A percentile compares a stretch with the other conserved stretches of the same genome.
Evolutionary conservation across 306 rosid species (phyloP).

Genomic region (Acacia crassicarpa): DNA sequence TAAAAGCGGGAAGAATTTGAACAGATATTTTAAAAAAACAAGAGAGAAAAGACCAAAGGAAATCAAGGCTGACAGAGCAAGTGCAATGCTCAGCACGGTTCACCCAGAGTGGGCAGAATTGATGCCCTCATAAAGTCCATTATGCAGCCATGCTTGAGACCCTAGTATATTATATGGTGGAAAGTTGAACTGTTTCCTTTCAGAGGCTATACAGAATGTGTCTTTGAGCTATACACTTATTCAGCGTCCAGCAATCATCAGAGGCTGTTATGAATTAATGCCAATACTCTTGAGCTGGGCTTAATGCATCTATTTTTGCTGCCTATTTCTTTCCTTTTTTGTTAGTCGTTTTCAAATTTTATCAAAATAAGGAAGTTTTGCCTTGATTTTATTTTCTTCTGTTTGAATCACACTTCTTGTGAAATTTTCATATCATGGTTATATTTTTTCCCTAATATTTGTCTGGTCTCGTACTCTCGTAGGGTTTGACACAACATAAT

Average conservation of each 20-base stretch:
- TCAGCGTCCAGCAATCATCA: background rate
- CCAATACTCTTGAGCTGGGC: background rate
- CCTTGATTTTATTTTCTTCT: constrained; percentile 3
- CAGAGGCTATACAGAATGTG: background rate
- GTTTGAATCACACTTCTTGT: background rate
- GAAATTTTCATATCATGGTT: background rate
- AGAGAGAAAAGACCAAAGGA: background rate
- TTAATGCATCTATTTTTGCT: constrained; percentile 9
- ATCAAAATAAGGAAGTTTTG: background rate
- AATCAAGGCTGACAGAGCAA: background rate
- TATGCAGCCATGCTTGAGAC: background rate
- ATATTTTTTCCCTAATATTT: no score
- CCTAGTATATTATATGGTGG: background rate
- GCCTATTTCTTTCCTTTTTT: background rate
- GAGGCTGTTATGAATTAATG: background rate
- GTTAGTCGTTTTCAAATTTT: background rate
- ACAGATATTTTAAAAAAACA: background rate
- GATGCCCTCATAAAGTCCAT: background rate
- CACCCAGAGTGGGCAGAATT: background rate
- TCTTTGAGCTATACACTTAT: background rate
- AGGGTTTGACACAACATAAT: constrained; percentile 38
- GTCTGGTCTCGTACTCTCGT: constrained; percentile 13
- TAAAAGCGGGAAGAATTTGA: background rate
- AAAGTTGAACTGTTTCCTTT: background rate
- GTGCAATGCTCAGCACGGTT: background rate